Evolutionary conservation across 2,329 filamentous ascomycete species (phyloP).

Genomic region (Bipolaris zeicola): DNA sequence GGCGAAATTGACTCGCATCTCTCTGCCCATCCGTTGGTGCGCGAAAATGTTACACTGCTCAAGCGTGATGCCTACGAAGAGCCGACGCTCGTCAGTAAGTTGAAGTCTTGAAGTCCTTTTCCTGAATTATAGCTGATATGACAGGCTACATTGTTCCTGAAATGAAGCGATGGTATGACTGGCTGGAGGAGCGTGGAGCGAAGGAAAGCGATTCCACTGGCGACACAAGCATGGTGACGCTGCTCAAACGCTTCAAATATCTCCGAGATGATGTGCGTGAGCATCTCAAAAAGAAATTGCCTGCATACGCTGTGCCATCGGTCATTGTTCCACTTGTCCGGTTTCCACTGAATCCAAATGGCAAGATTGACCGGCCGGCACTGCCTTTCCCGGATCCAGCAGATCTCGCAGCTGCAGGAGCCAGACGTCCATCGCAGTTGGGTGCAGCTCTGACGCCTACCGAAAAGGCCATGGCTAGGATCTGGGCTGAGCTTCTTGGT

Average conservation of each 20-base stretch:
- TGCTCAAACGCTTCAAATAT: conserved; percentile 66
- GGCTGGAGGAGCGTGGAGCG: conserved; percentile 58
- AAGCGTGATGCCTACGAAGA: conserved; percentile 85
- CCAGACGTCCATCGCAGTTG: conserved; percentile 52
- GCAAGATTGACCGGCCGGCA: conserved; percentile 79
- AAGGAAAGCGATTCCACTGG: conserved; percentile 48
- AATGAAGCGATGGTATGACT: conserved; percentile 72
- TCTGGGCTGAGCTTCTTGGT: conserved; percentile 74
- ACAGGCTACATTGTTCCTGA: conserved; percentile 80
- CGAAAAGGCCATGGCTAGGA: conserved; percentile 69
- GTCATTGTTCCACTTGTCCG: conserved; percentile 74
- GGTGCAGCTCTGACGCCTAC: conserved; percentile 60
- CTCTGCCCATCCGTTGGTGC: conserved; percentile 72
- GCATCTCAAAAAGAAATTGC: conserved; percentile 72
- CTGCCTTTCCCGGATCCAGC: conserved; percentile 81
- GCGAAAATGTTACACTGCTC: conserved; percentile 85
- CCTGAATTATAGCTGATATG: conserved; percentile 3
- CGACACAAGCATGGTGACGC: conserved; percentile 59
- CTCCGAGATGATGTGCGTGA: conserved; percentile 67
- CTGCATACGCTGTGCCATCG: conserved; percentile 75
- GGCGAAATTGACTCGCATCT: conserved; percentile 89
- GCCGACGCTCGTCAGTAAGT: conserved; percentile 74
- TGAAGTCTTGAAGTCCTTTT: background rate
- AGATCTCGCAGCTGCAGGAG: conserved; percentile 64
- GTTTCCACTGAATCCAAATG: conserved; percentile 67